These are phyloP conservation scores for Eremothecium gossypii DNA, from an alignment of 1,139 yeast species.

Conservation along the genomic window DNA sequence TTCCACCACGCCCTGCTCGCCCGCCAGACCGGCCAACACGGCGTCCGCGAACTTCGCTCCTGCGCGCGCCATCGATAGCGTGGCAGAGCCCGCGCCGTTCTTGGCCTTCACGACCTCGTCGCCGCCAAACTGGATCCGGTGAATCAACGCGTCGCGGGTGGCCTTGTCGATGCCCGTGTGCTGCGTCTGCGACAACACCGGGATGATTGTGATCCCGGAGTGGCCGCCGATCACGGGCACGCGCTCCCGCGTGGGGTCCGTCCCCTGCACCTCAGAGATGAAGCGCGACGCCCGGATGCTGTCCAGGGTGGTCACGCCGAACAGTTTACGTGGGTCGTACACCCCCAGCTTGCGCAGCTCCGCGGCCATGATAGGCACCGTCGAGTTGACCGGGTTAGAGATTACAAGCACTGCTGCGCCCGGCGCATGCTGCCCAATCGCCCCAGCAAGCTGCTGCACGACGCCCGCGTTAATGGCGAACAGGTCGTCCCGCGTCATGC, in stretches of 20 bases:
- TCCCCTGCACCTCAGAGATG: slow-evolving; percentile 44
- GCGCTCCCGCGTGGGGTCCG: slow-evolving; percentile 64
- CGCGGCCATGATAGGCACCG: slow-evolving; percentile 97
- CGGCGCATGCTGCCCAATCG: slow-evolving; percentile 80
- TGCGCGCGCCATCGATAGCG: slow-evolving; percentile 97
- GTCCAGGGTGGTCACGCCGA: slow-evolving; percentile 97
- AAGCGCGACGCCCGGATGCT: slow-evolving; percentile 90
- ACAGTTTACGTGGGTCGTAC: slow-evolving; percentile 83
- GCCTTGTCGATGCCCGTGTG: slow-evolving; percentile 47
- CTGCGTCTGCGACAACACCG: slow-evolving; percentile 70
- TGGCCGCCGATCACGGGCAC: slow-evolving; percentile 93
- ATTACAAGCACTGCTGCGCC: slow-evolving; percentile 81
- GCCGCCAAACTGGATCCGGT: slow-evolving; percentile 98
- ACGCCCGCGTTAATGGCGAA: slow-evolving; percentile 96
- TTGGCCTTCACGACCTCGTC: slow-evolving; percentile 98
- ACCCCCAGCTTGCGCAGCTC: slow-evolving; percentile 79
- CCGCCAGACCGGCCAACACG: slow-evolving; percentile 67
- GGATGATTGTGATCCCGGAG: slow-evolving; percentile 97
- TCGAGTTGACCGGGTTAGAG: slow-evolving; percentile 96
- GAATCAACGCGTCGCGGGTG: slow-evolving; percentile 58
- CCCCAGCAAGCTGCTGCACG: slow-evolving; percentile 84
- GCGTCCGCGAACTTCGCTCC: slow-evolving; percentile 92
- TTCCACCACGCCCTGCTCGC: slow-evolving; percentile 63
- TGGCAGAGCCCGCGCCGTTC: slow-evolving; percentile 98
- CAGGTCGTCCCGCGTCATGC: slow-evolving; percentile 97